These are phyloP conservation scores for Mortierella sp. DNA, from an alignment of 371 early-diverging fungal species.

Conservation along the genomic window DNA sequence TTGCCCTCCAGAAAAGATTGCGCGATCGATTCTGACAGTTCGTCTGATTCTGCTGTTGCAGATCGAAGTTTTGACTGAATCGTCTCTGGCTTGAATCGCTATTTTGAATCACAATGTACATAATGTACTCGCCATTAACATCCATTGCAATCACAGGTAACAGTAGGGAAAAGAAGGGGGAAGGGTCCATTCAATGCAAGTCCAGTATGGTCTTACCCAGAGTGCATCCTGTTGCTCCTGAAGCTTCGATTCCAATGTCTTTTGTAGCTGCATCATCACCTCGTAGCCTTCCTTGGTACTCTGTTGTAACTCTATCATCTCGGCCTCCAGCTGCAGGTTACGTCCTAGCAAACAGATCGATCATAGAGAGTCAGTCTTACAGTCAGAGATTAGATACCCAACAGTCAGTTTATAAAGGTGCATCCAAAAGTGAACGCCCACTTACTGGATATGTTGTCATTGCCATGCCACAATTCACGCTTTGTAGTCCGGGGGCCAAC, in stretches of 20 bases:
- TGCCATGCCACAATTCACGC: slow-evolving; percentile 65
- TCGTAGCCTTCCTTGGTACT: slow-evolving; percentile 57
- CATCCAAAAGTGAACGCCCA: slow-evolving; percentile 3
- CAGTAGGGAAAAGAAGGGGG: neutral
- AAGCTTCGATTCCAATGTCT: slow-evolving; percentile 62
- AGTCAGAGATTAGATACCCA: neutral
- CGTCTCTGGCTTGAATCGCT: slow-evolving; percentile 70
- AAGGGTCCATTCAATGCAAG: neutral
- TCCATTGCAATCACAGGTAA: neutral
- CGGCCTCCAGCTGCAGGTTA: slow-evolving; percentile 60
- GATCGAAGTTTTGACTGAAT: slow-evolving; percentile 65
- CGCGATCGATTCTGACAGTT: slow-evolving; percentile 68
- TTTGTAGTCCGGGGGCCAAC: slow-evolving; percentile 62
- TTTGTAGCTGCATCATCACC: slow-evolving; percentile 50
- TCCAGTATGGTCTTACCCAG: slow-evolving; percentile 54
- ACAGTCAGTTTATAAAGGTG: neutral
- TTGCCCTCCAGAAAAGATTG: slow-evolving; percentile 71
- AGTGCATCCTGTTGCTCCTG: slow-evolving; percentile 67
- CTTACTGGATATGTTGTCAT: slow-evolving; percentile 68
- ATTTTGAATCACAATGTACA: neutral
- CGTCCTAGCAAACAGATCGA: slow-evolving; percentile 55
- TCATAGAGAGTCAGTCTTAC: too few species aligned
- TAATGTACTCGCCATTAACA: neutral
- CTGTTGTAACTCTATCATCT: slow-evolving; percentile 55
- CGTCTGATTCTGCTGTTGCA: slow-evolving; percentile 69